Base-by-base conservation (phyloP, 2,329 filamentous ascomycete species). In the Exutisphaerella laricina region DNA sequence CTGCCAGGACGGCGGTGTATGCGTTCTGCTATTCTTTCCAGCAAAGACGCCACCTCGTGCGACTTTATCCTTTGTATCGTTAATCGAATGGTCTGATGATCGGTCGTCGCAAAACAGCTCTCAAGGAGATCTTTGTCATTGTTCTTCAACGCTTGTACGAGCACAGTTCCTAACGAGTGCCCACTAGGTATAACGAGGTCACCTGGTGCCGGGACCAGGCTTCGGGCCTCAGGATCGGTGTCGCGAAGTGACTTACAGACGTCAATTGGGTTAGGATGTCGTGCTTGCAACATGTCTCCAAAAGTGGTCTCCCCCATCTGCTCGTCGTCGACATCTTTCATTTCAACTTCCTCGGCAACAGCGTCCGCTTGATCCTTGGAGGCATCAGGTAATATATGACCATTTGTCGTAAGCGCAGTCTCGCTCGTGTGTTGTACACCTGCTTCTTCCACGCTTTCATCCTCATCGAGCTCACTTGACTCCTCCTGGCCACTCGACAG, bases 1-100 rank as follows among this genome's bases (percentile, higher is more conserved):
- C 92, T 80, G 3, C 90, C 92, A 1, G 92, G 92, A 32, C 88
- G 80, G 53, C 84, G 79, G 66, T 95, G 84, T 62, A 98, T 78
- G 46, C 89, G 79, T 55, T 94, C 85, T 6, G 92, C 87, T 39
- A 98, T 77, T 65, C 87, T 88, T 58, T 82, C 80, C 44, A 98
- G 78, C 7, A 98, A 76, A 5, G 71, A 76, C 25, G 81, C 83
- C 5, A 92, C 89, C 17, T 96, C 79, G 3, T 81, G 77, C 20
- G 88, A 94, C 56, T 94, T 88, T 46, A 97, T 78, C 41, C 88
- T 80, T 66, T 95, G 86, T 57, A 98, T 88, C 28, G 92, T 98
- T 55, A 84, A 82, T 61, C 85, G 83, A 53, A 98, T 84, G 50
- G 84, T 89, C 50, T 75, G 71, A 33, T 82, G 67, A 61, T 96